Percentiles rank a stretch among this genome's conserved stretches.
phyloP scores from a whole-genome alignment of 192 early-diverging fungal genomes.

The Entomortierella parvispora region DNA sequence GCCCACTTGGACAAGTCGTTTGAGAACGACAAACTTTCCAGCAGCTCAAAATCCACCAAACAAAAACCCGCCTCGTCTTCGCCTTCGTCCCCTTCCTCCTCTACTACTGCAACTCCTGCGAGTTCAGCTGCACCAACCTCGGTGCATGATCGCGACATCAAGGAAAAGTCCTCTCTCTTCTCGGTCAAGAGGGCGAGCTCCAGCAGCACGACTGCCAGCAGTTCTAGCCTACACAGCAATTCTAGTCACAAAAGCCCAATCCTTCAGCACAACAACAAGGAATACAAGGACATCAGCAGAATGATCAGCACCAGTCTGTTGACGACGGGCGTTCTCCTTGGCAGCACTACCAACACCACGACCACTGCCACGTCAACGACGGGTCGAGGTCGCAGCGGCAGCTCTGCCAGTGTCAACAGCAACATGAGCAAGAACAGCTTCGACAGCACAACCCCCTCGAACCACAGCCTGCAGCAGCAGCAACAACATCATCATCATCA shows the following conservation, averaged over 20 bases:
- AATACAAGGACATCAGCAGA: constrained; percentile 1
- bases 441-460: constrained; percentile 4
- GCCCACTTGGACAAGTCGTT: background rate
- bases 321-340: constrained; percentile 19
- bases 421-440: background rate
- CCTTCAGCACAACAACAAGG: background rate
- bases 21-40: background rate
- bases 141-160: background rate
- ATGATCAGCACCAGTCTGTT: constrained; percentile 17
- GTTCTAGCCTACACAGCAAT: background rate
- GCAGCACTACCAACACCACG: background rate
- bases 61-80: background rate
- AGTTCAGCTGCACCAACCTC: background rate
- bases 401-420: constrained; percentile 12
- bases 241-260: background rate
- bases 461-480: background rate
- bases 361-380: background rate
- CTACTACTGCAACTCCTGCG: no score
- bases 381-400: constrained; percentile 8
- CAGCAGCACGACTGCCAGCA: no score
- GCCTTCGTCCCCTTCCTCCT: no score
- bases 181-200: no score
- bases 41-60: background rate
- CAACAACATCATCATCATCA: constrained; percentile 13
- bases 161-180: no score